Conservation (phyloP, 208 protist species). For the Naegleria fowleri region DNA sequence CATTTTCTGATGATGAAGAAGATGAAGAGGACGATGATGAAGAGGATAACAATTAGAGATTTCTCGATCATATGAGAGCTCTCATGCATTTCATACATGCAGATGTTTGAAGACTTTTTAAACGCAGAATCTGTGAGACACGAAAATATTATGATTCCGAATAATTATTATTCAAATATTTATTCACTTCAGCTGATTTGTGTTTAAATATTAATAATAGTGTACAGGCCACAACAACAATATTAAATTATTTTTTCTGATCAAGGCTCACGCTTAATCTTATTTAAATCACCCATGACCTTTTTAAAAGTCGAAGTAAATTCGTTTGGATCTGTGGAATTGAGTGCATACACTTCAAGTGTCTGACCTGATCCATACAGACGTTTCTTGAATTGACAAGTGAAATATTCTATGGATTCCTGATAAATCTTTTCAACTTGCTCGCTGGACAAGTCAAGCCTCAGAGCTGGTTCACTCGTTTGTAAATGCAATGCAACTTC, state of each 20-base stretch:
- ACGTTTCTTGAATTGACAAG: not conserved
- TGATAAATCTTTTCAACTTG: not conserved
- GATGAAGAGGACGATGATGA: constrained; percentile 30
- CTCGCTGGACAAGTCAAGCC: not conserved
- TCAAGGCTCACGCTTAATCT: not conserved
- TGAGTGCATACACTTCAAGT: not conserved
- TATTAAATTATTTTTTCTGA: no score
- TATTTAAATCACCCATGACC: not conserved
- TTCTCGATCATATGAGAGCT: no score
- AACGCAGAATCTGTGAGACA: no score
- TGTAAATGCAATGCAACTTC: not conserved
- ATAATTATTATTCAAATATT: no score
- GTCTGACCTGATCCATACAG: not conserved
- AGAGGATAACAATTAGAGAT: not conserved
- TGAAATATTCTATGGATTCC: not conserved
- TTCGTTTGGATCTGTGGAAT: not conserved
- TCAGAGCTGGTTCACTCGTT: not conserved
- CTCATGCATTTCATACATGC: no score
- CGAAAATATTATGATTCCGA: no score
- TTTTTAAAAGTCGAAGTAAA: not conserved
- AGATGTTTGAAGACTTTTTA: no score
- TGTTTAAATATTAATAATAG: no score
- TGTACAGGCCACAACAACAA: no score
- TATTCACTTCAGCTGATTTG: no score
- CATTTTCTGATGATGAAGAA: constrained; percentile 27